phyloP scores from a whole-genome alignment of 2,329 filamentous ascomycete genomes.

The Fusarium odoratissimum region DNA sequence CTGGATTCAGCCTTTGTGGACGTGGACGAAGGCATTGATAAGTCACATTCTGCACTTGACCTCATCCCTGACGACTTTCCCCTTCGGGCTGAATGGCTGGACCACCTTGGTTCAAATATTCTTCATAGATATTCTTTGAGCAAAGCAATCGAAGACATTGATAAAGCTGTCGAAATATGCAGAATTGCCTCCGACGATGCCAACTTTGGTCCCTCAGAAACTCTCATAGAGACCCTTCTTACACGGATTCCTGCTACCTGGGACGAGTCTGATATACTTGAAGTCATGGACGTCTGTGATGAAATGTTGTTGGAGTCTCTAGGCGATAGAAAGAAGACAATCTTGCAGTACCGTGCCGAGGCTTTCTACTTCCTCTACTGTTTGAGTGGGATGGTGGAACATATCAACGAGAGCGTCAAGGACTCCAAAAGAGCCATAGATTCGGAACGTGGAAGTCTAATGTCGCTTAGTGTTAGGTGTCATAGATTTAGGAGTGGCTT shows the following conservation, averaged over 20 bases:
- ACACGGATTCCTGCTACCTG: fast-evolving
- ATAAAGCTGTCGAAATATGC: background rate
- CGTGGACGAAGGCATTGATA: background rate
- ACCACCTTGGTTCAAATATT: background rate
- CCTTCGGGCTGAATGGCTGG: background rate
- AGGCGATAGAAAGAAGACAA: background rate
- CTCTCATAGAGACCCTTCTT: background rate
- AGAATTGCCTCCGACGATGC: fast-evolving
- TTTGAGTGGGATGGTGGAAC: background rate
- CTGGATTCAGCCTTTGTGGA: fast-evolving
- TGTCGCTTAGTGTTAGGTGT: background rate
- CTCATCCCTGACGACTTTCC: background rate
- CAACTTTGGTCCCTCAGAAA: background rate
- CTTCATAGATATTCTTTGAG: background rate
- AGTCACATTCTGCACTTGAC: background rate
- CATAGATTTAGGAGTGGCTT: background rate
- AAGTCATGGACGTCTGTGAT: background rate
- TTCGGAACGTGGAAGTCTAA: background rate
- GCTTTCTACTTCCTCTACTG: background rate
- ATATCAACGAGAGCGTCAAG: background rate
- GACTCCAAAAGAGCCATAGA: background rate
- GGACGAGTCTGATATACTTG: background rate
- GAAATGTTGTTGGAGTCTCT: fast-evolving
- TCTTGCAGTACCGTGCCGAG: background rate
- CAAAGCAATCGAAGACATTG: background rate